Base-by-base conservation (phyloP, 2,329 filamentous ascomycete genomes). In the Fusarium sp. region DNA sequence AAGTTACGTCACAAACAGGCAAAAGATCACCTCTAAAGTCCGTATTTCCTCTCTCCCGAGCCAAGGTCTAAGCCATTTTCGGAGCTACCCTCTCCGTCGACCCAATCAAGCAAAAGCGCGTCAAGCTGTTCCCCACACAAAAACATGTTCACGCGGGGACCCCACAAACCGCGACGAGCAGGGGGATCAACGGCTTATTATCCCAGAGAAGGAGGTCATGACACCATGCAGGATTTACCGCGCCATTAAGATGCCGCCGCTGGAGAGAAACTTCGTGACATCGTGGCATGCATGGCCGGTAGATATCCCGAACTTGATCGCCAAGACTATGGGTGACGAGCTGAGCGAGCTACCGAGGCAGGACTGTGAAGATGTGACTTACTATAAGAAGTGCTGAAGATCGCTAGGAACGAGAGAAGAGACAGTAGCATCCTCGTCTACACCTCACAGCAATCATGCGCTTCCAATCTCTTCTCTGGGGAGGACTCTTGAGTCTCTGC, bases 401-500 rank as follows among this genome's bases (percentile, higher is more conserved):
- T 36, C 38, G 18, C 38, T 26, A 18, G n/a, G 11, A 26, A 11
- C 13, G 9, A 24, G 10, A 26, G 2, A 8, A 34, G 17, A 38
- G 34, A n/a, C 38, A 41, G 34, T 34, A 38, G n/a, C 38, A 51
- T 17, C 28, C 20, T 54, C 32, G 12, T 7, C 56, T 42, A 18
- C 42, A 55, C 41, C 48, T 32, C 24, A 30, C 10, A 28, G 24
- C 1, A 39, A 72, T 6, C 22, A 73, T 73, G 71, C 71, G 44
- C 24, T 51, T 73, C 45, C 68, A 72, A 52, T 60, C 71, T 30
- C 32, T 73, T 17, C 36, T 73, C 28, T 58, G 72, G 67, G 71
- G 66, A 64, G 71, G 71, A 12, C 71, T 73, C 36, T 45, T 74
- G n/a, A 52, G 71, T 32, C 71, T 73, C 71, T 15, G 42, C 45